These are phyloP conservation scores for Tolypocladium tropicale DNA, from an alignment of 2,329 filamentous ascomycete species.

Conservation along the genomic window DNA sequence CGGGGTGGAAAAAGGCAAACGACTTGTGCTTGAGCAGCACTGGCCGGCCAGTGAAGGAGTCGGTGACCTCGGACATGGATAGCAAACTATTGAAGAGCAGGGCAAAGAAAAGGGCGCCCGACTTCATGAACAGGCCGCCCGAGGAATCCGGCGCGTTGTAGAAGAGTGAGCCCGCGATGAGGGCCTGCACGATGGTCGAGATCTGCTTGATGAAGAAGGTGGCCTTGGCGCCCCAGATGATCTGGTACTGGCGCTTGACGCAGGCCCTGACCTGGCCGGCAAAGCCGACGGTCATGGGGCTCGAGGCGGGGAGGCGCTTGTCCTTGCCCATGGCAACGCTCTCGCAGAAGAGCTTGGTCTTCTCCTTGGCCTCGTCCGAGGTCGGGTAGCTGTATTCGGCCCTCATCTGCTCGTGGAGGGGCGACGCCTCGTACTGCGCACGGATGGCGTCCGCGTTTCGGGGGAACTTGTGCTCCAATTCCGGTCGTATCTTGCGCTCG, in stretches of 20 bases:
- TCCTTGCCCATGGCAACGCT: constrained; percentile 44
- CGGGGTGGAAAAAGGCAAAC: constrained; percentile 48
- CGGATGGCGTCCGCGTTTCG: constrained; percentile 34
- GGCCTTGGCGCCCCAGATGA: constrained; percentile 53
- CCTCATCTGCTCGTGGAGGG: constrained; percentile 38
- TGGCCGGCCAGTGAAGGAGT: constrained; percentile 49
- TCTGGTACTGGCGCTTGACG: constrained; percentile 51
- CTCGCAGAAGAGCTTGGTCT: constrained; percentile 43
- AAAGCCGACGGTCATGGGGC: constrained; percentile 46
- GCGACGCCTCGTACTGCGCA: constrained; percentile 39
- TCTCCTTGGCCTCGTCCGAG: constrained; percentile 33
- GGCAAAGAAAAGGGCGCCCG: constrained; percentile 54
- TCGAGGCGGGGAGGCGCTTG: constrained; percentile 39
- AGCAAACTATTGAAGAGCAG: constrained; percentile 52
- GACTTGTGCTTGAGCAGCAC: constrained; percentile 48
- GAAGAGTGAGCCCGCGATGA: constrained; percentile 58
- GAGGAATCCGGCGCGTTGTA: constrained; percentile 51
- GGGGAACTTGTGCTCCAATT: constrained; percentile 30
- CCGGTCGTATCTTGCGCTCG: constrained; percentile 50
- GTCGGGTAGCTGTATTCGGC: constrained; percentile 47
- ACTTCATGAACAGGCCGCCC: constrained; percentile 52
- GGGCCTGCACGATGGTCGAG: constrained; percentile 45
- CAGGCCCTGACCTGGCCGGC: constrained; percentile 44
- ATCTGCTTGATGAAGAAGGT: constrained; percentile 54
- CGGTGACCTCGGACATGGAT: constrained; percentile 56